Evolutionary conservation across 768 basidiomycete species (phyloP), one percentile per base, ranked within the genome.

Genomic region (Leccinum barrowsii): DNA sequence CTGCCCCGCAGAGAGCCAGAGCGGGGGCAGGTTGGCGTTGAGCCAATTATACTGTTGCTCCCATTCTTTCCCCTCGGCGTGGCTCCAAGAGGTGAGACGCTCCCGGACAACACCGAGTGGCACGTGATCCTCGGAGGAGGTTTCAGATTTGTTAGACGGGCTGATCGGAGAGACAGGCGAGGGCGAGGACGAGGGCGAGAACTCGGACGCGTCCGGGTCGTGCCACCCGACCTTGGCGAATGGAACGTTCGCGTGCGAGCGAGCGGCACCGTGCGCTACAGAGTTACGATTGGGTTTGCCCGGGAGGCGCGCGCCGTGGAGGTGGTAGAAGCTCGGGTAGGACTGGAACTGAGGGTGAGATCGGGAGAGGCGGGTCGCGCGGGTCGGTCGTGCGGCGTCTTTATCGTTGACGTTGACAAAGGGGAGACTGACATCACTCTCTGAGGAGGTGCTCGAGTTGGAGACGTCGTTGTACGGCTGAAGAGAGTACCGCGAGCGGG

Each of bases 101-200:
- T 59, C 57, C 32, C 44, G 37, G 48, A 68, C 46, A 5, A 21
- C 50, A 7, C 47, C 17, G 5, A 69, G 57, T 3, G 68, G 68
- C 11, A 70, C 15, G 3, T 57, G 58, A n/a, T 64, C 62, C 2
- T 67, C 65, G 32, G 55, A 51, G 12, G 22, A 15, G 22, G 22
- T 5, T 7, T 51, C 58, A 15, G 22, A 15, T 55, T 59, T 30
- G 62, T 52, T 21, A n/a, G 67, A 63, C 13, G 67, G 67, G n/a
- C 62, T 69, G 55, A 71, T 63, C 21, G 11, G 35, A 7, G 52
- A 21, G 5, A 52, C 17, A 0, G 68, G 69, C 3, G 69, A 68
- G 1, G 50, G 26, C 21, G 35, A 40, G 17, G 68, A 64, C 4
- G 69, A 69, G 1, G 50, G 26, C 19, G 35, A 19, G 11, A 19